Evolutionary conservation across 1,284 basidiomycete genomes (phyloP), one percentile per base, ranked within the genome.

Genomic region (Apiotrichum brassicae): DNA sequence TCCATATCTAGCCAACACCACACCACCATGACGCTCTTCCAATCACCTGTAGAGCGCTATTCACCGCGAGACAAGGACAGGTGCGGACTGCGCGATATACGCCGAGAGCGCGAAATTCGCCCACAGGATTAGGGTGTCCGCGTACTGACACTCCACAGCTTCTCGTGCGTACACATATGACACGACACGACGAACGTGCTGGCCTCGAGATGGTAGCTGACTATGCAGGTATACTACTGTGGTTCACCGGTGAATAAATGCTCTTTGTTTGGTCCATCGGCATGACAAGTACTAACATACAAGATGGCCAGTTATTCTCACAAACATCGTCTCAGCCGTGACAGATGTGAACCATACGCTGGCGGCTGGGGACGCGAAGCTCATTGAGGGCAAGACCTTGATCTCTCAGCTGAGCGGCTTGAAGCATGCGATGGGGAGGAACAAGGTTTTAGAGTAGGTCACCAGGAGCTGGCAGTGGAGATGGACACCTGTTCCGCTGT

Each of bases 351-450:
- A 81, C 48, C 81, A 84, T 64, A 71, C 77, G 49, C 66, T 81
- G 30, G 74, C 76, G 49, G 57, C 62, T 33, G 41, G 43, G 4
- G 39, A 54, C 6, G 66, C 61, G 19, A 76, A 76, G 65, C 60
- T 76, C 22, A 60, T 64, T 16, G 86, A 92, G 65, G 90, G 86
- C 6, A 92, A 87, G 68, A 72, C 62, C 18, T 82, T 95, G 60
- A 92, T 98, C 51, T 79, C 82, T 49, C 78, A 81, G 60, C 78
- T 93, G 51, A 84, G 86, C 61, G 82, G 81, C 62, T 75, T 97
- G 55, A 95, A 93, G 73, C 87, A 94, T 73, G 83, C 87, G 64
- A 92, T 97, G 85, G 84, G 82, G 0, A 78, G 87, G 54, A 86
- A 97, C 72, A 80, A 81, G 42, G 71, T 77, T 3, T 73, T 98